Evolutionary conservation across 2,329 filamentous ascomycete species (phyloP).

Genomic region (Curvularia sp.): DNA sequence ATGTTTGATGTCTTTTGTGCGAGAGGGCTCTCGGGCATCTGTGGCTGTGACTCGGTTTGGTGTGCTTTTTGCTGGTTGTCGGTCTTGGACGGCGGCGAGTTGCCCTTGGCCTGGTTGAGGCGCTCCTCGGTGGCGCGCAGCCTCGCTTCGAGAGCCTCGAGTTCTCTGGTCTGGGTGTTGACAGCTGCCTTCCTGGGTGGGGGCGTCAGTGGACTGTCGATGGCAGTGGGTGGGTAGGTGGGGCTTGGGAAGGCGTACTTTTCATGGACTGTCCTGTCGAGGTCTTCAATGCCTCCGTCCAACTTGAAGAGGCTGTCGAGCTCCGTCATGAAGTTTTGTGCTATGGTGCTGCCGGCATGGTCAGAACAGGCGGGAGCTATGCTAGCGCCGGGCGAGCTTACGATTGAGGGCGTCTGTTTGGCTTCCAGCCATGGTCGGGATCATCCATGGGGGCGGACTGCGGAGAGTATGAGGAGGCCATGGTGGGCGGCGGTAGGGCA

Average conservation of each 20-base stretch:
- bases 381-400: slow-evolving; percentile 57
- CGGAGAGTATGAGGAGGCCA: slow-evolving; percentile 22
- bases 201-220: slow-evolving; percentile 17
- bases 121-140: slow-evolving; percentile 86
- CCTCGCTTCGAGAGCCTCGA: slow-evolving; percentile 83
- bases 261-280: slow-evolving; percentile 77
- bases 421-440: slow-evolving; percentile 80
- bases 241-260: slow-evolving; percentile 68
- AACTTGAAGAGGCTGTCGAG: slow-evolving; percentile 90
- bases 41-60: slow-evolving; percentile 34
- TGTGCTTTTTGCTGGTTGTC: slow-evolving; percentile 39
- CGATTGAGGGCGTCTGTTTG: slow-evolving; percentile 83
- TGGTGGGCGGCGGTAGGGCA: slow-evolving; percentile 15
- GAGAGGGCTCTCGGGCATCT: slow-evolving; percentile 42
- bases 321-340: slow-evolving; percentile 83
- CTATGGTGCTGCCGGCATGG: slow-evolving; percentile 72
- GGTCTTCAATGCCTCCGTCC: slow-evolving; percentile 75
- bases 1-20: slow-evolving; percentile 28
- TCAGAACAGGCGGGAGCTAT: slow-evolving; percentile 34
- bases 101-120: slow-evolving; percentile 56
- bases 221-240: neutral
- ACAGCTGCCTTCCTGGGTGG: slow-evolving; percentile 76
- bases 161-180: slow-evolving; percentile 74
- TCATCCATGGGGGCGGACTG: slow-evolving; percentile 39
- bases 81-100: slow-evolving; percentile 41